Evolutionary conservation across 2,329 filamentous ascomycete genomes (phyloP).

Genomic region (Phialophora chinensis): DNA sequence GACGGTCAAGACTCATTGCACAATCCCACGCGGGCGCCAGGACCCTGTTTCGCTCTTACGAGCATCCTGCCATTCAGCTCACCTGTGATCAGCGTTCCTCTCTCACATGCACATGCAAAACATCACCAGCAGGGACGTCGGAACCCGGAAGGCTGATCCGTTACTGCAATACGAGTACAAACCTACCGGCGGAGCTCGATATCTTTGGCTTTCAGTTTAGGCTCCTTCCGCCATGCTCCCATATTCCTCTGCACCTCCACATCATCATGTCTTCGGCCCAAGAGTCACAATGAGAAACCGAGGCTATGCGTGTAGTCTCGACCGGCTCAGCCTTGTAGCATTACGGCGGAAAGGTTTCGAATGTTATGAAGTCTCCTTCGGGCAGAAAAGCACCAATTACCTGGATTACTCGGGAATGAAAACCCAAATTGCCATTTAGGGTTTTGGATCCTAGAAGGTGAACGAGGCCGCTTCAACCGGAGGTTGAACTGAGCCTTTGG

Average conservation of each 20-base stretch:
- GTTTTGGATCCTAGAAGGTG: no score
- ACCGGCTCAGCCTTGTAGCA: no score
- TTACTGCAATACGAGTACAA: background rate
- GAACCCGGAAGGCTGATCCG: background rate
- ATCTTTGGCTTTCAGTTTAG: background rate
- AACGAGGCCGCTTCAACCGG: no score
- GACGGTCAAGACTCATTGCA: background rate
- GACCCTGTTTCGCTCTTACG: background rate
- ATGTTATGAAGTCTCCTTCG: no score
- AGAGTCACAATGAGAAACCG: no score
- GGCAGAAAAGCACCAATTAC: no score
- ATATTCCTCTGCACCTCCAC: background rate
- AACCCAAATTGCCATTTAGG: no score
- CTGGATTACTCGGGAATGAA: no score
- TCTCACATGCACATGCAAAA: conserved; percentile 3
- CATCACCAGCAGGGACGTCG: background rate
- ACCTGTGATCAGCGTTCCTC: conserved; percentile 1
- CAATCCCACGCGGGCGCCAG: background rate
- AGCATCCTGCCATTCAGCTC: background rate
- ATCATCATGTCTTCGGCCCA: background rate
- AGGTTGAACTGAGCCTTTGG: no score
- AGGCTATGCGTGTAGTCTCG: no score
- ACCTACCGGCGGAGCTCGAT: background rate
- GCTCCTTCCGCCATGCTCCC: background rate
- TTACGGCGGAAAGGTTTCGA: no score